Evolutionary conservation across 2,329 filamentous ascomycete genomes (phyloP).

Genomic region (Talaromyces sp.): DNA sequence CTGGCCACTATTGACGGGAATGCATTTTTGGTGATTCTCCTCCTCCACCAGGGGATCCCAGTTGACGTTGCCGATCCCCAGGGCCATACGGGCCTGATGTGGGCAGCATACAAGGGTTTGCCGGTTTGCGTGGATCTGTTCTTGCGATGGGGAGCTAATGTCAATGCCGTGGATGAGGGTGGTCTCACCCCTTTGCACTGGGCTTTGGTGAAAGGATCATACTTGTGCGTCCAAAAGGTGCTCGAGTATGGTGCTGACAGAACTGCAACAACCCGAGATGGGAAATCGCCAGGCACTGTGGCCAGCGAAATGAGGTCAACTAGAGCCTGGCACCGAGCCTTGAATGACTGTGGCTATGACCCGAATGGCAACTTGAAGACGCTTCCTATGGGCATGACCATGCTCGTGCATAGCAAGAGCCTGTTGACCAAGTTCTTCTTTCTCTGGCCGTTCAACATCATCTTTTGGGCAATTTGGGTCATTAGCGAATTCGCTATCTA

Average conservation of each 20-base stretch:
- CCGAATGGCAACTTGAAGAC: conserved; percentile 67
- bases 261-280: conserved; percentile 81
- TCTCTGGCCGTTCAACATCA: conserved; percentile 75
- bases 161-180: conserved; percentile 83
- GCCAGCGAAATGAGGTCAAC: conserved; percentile 86
- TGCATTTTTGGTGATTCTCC: conserved; percentile 78
- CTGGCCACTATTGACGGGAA: conserved; percentile 97
- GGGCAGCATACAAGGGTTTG: conserved; percentile 97
- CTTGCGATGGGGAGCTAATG: conserved; percentile 89
- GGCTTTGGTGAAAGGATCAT: conserved; percentile 90
- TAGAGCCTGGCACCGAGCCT: conserved; percentile 73
- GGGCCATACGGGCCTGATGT: conserved; percentile 94
- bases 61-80: conserved; percentile 87
- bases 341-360: conserved; percentile 80
- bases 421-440: conserved; percentile 87
- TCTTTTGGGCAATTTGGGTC: conserved; percentile 67
- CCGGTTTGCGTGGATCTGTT: conserved; percentile 89
- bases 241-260: conserved; percentile 94
- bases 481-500: conserved; percentile 71
- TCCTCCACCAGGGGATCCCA: conserved; percentile 91
- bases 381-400: conserved; percentile 68
- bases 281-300: conserved; percentile 83
- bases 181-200: conserved; percentile 94
- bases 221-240: conserved; percentile 84
- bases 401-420: conserved; percentile 67